Conservation (phyloP, 495 filamentous ascomycete species). For the Neurospora intermedia region DNA sequence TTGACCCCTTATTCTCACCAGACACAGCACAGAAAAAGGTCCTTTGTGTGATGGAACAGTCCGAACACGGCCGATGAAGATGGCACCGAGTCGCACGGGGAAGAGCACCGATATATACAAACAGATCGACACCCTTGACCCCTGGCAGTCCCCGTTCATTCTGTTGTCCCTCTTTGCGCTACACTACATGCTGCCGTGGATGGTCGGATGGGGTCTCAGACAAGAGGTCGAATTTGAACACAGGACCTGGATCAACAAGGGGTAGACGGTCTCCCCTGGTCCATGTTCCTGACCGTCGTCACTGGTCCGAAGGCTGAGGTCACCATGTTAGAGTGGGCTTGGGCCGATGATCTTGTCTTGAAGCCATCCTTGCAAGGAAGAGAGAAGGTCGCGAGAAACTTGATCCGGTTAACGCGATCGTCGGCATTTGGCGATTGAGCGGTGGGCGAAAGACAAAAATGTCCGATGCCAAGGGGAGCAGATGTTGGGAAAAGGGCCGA, state of each 20-base stretch:
- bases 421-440: neutral
- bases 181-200: neutral
- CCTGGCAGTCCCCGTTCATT: neutral
- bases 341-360: neutral
- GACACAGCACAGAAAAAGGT: neutral
- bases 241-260: neutral
- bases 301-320: neutral
- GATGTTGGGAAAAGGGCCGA: conserved; percentile 8
- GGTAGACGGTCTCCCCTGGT: neutral
- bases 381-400: conserved; percentile 1
- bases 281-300: neutral
- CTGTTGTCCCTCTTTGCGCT: neutral
- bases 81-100: neutral
- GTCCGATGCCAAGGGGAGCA: neutral
- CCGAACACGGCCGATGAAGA: neutral
- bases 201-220: neutral
- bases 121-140: neutral
- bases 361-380: neutral
- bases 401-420: neutral
- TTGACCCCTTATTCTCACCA: neutral
- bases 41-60: neutral
- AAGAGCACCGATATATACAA: neutral
- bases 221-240: neutral
- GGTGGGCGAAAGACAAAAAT: neutral
- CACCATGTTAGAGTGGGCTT: neutral